Conservation (phyloP, 129 eudicot genomes). For the Artemisia annua region DNA sequence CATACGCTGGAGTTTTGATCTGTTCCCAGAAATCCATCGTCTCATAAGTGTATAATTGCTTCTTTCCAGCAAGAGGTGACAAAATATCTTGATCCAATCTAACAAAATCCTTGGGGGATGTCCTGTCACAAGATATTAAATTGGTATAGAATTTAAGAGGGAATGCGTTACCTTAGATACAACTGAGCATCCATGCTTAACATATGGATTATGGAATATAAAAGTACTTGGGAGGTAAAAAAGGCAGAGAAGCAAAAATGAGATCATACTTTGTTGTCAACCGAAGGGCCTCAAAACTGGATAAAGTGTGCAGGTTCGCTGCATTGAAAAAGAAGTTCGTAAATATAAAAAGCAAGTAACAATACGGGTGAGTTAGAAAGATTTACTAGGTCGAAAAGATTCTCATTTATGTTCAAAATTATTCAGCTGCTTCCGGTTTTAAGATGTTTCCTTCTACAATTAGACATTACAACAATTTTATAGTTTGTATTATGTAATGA, state of each 20-base stretch:
- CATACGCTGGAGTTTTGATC: slow-evolving; percentile 92
- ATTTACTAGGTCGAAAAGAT: background rate
- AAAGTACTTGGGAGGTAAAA: no score
- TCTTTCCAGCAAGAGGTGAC: slow-evolving; percentile 98
- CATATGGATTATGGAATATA: background rate
- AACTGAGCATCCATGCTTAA: background rate
- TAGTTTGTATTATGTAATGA: background rate
- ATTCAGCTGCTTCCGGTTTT: background rate
- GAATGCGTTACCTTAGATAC: slow-evolving; percentile 4
- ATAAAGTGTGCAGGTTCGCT: slow-evolving; percentile 62
- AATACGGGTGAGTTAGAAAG: background rate
- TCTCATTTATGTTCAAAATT: background rate
- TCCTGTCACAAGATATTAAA: slow-evolving; percentile 42
- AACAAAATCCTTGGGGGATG: slow-evolving; percentile 72
- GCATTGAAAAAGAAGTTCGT: slow-evolving; percentile 23
- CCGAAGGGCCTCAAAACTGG: slow-evolving; percentile 80
- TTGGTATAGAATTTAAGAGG: slow-evolving; percentile 19
- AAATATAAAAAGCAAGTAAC: background rate
- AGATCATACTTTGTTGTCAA: slow-evolving; percentile 63
- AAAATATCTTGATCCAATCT: slow-evolving; percentile 95
- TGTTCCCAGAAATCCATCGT: slow-evolving; percentile 99
- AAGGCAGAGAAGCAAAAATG: background rate
- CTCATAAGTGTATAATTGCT: slow-evolving; percentile 83
- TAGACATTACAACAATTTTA: background rate
- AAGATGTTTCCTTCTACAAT: background rate